These are phyloP conservation scores for Gynandropsis gynandra DNA, from an alignment of 345 rosid genomes.

Conservation along the genomic window DNA sequence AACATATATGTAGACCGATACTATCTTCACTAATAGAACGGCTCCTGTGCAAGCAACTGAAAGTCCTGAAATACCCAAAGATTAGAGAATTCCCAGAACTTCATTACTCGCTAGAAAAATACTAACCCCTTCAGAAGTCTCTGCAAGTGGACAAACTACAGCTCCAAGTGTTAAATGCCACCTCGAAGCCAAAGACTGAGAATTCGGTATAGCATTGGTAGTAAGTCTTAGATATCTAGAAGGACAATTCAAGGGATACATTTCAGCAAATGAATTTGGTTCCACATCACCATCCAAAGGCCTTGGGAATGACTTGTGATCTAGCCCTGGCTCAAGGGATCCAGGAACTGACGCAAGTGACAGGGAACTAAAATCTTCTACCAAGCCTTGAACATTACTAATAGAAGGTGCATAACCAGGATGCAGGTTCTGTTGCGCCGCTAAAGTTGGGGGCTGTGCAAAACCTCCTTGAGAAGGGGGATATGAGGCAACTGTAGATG, in stretches of 20 bases:
- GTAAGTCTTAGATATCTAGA: conserved; percentile 84
- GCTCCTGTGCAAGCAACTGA: too few relatives aligned
- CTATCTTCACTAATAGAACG: too few relatives aligned
- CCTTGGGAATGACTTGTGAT: conserved; percentile 73
- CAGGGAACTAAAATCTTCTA: conserved; percentile 80
- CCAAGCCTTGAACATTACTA: conserved; percentile 60
- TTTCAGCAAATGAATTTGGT: conserved; percentile 54
- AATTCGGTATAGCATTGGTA: conserved; percentile 77
- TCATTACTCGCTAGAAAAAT: conserved; percentile 11
- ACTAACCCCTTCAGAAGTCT: conserved; percentile 89
- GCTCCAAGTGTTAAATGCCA: conserved; percentile 99
- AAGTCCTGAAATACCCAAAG: too few relatives aligned
- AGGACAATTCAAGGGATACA: conserved; percentile 70
- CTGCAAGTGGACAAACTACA: conserved; percentile 97
- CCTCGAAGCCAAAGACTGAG: conserved; percentile 85
- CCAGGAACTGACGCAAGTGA: conserved; percentile 76
- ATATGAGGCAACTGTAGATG: conserved; percentile 42
- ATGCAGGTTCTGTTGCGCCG: conserved; percentile 53
- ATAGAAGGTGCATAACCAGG: conserved; percentile 56
- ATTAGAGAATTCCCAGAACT: neutral
- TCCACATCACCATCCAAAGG: conserved; percentile 94
- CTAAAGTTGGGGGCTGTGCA: conserved; percentile 33
- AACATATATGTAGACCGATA: too few relatives aligned
- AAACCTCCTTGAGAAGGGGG: conserved; percentile 50
- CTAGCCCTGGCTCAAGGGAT: conserved; percentile 72